Base-by-base conservation (phyloP, 129 eudicot genomes). In the Flaveria linearis region DNA sequence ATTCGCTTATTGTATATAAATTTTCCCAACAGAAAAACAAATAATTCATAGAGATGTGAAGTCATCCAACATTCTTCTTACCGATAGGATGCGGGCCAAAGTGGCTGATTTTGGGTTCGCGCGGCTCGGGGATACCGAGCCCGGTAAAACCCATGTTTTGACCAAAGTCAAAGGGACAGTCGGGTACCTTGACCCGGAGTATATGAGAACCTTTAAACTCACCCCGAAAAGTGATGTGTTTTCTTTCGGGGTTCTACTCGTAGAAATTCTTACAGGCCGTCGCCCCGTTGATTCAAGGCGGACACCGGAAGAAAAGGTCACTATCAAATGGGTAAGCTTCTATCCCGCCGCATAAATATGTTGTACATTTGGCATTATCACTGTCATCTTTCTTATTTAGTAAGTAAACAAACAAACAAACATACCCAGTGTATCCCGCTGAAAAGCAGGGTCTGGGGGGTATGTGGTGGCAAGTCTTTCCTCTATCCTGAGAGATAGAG, bases 101-200 rank as follows among this genome's bases (percentile, higher is more conserved):
- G 97, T 93, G 67, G 96, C 98, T 2, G 98, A 93, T 84, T 93
- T 93, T 56, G 97, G 97, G 69, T 93, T 93, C 47, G 98, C 98
- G 4, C 89, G 88, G 82, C 83, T 85, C 0, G 97, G 91, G 15
- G 88, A 85, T 33, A 55, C 56, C 30, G 91, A 88, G 46, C 43
- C 87, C 1, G 97, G 87, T 58, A 86, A 77, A 74, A 87, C 93
- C 36, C 97, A 93, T 56, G 82, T 89, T 46, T 75, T 85, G 45
- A 89, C 97, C 75, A 87, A 88, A 87, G 97, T 93, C 15, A 93
- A 86, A 76, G 98, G 98, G 57, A 93, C 98, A 42, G 95, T 91
- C 47, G 98, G 98, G 80, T 93, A 93, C 84, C 97, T 93, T 69
- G 98, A 93, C 84, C 98, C 98, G 1, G 96, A 93, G 84, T 93